phyloP scores from a whole-genome alignment of 2,329 filamentous ascomycete species.

The Monosporascus sp. region DNA sequence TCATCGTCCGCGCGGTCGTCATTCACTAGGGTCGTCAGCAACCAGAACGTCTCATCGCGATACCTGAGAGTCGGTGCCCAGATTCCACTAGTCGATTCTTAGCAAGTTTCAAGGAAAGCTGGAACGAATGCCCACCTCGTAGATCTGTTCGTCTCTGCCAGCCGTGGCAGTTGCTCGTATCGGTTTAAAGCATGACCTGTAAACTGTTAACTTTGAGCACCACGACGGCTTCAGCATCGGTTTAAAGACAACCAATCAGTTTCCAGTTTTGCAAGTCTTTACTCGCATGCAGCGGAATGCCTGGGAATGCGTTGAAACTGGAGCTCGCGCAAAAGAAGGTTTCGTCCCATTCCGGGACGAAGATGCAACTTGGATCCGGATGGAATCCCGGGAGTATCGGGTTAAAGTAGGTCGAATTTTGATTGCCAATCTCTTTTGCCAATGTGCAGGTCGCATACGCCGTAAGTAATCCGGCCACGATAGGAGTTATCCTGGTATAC shows the following conservation, averaged over 20 bases:
- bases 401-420: constrained; percentile 31
- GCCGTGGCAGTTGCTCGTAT: constrained; percentile 20
- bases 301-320: constrained; percentile 40
- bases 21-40: constrained; percentile 37
- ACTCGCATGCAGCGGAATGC: constrained; percentile 38
- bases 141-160: constrained; percentile 24
- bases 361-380: constrained; percentile 39
- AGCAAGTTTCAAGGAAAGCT: constrained; percentile 2
- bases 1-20: constrained; percentile 26
- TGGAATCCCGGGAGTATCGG: constrained; percentile 42
- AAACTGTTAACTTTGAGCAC: neutral
- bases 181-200: constrained; percentile 24
- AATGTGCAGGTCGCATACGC: constrained; percentile 2
- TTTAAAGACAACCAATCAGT: constrained; percentile 16
- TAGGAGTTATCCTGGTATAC: neutral
- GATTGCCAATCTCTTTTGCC: neutral
- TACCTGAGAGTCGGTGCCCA: constrained; percentile 45
- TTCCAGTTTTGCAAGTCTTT: constrained; percentile 39
- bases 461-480: constrained; percentile 2
- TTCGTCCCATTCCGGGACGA: constrained; percentile 31
- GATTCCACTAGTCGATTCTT: constrained; percentile 29
- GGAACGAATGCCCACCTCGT: constrained; percentile 16
- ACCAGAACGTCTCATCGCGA: constrained; percentile 38
- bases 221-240: neutral
- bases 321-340: constrained; percentile 41